A percentile compares a stretch with the other conserved stretches of the same genome.
phyloP scores from a whole-genome alignment of 352 stramenopile genomes.

The Pythium grandisporangium region DNA sequence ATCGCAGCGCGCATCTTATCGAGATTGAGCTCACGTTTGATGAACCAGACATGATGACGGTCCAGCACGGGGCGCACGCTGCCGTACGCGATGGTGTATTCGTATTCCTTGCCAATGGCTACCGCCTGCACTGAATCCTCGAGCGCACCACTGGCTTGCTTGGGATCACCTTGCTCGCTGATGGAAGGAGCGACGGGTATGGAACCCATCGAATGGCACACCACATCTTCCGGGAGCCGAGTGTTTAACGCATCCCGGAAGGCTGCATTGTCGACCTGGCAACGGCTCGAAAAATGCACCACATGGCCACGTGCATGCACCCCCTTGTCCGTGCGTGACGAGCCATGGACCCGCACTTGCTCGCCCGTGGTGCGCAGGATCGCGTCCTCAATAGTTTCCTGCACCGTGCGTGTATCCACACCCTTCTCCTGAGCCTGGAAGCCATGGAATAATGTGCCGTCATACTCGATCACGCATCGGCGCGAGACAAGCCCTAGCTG shows the following conservation, averaged over 20 bases:
- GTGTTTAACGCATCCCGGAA: slow-evolving; percentile 69
- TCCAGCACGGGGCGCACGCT: slow-evolving; percentile 33
- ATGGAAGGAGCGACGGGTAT: no score
- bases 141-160: slow-evolving; percentile 3
- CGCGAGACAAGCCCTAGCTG: slow-evolving; percentile 9
- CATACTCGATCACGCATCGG: slow-evolving; percentile 53
- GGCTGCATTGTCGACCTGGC: slow-evolving; percentile 22
- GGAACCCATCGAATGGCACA: slow-evolving; percentile 26
- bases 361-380: slow-evolving; percentile 62
- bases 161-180: no score
- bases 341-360: slow-evolving; percentile 68
- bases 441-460: slow-evolving; percentile 65
- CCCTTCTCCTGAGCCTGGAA: slow-evolving; percentile 76
- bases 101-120: slow-evolving; percentile 53
- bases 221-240: slow-evolving; percentile 48
- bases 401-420: slow-evolving; percentile 40
- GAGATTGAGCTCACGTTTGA: slow-evolving; percentile 47
- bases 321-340: slow-evolving; percentile 88
- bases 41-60: slow-evolving; percentile 48
- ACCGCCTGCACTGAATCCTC: slow-evolving; percentile 44
- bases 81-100: slow-evolving; percentile 45
- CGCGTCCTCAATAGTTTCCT: slow-evolving; percentile 66
- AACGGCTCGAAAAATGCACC: slow-evolving; percentile 81
- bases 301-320: slow-evolving; percentile 90
- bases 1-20: slow-evolving; percentile 36